Evolutionary conservation across 179 eudicot genomes (phyloP).

Genomic region (Patellifolia procumbens): DNA sequence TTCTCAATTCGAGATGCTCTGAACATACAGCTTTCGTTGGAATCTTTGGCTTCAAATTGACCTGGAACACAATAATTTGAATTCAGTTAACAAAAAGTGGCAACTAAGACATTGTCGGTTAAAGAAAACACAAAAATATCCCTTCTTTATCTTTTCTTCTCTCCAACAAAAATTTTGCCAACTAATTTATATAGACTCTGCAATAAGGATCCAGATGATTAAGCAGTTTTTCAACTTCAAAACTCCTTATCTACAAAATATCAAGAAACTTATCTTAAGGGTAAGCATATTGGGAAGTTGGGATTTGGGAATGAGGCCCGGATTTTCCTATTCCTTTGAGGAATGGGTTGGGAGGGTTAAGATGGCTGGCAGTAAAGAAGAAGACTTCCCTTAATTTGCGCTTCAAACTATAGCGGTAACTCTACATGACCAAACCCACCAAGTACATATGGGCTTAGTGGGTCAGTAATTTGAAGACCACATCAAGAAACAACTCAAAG

Average conservation of each 20-base stretch:
- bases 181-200: no score
- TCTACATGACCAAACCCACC: background rate
- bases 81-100: background rate
- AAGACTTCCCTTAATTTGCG: background rate
- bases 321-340: background rate
- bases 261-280: background rate
- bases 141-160: background rate
- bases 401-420: background rate
- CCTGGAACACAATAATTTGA: slow-evolving; percentile 41
- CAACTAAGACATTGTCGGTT: background rate
- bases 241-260: no score
- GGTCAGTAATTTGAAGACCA: background rate
- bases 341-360: background rate
- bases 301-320: background rate
- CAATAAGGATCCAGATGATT: no score
- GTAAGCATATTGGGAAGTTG: background rate
- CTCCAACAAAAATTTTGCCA: background rate
- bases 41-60: slow-evolving; percentile 93
- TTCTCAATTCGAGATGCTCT: slow-evolving; percentile 95
- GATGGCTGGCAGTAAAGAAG: background rate
- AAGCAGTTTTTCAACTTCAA: no score
- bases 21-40: slow-evolving; percentile 97
- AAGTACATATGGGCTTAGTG: background rate
- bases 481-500: background rate
- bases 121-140: background rate